These are phyloP conservation scores for Copromyces sp. DNA, from an alignment of 495 filamentous ascomycete genomes.

Conservation along the genomic window DNA sequence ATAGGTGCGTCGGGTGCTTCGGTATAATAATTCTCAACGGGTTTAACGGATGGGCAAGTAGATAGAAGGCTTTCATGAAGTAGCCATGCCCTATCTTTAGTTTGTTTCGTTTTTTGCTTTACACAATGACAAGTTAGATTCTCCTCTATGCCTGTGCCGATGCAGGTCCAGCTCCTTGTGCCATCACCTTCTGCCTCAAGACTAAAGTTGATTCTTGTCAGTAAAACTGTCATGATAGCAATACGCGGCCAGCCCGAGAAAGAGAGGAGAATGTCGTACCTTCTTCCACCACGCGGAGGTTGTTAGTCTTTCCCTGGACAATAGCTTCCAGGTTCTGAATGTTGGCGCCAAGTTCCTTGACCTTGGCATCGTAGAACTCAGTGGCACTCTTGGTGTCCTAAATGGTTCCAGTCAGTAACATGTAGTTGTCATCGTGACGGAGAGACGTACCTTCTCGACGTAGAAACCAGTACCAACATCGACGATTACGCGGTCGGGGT, in stretches of 20 bases:
- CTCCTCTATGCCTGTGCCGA: conserved; percentile 4
- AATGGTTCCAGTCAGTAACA: background rate
- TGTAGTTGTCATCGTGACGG: background rate
- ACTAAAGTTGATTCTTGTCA: conserved; percentile 23
- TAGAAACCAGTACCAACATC: conserved; percentile 96
- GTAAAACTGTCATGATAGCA: background rate
- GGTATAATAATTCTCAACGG: background rate
- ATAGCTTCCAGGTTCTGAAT: conserved; percentile 81
- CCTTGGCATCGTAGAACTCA: conserved; percentile 77
- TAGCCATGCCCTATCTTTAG: background rate
- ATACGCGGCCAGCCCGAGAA: background rate
- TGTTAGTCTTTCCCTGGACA: conserved; percentile 72
- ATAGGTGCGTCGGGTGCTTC: background rate
- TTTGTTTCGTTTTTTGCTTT: background rate
- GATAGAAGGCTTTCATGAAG: background rate
- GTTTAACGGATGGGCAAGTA: background rate
- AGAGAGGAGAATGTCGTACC: conserved; percentile 39
- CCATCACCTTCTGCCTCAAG: conserved; percentile 47
- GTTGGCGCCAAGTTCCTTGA: conserved; percentile 67
- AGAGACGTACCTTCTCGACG: conserved; percentile 68
- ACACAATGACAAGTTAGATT: conserved; percentile 5
- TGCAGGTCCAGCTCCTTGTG: conserved; percentile 5
- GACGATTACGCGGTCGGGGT: conserved; percentile 74
- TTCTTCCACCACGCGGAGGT: conserved; percentile 80
- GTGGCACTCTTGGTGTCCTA: conserved; percentile 62